These are phyloP conservation scores for Pterula multifida DNA, from an alignment of 1,284 basidiomycete genomes.

Conservation along the genomic window DNA sequence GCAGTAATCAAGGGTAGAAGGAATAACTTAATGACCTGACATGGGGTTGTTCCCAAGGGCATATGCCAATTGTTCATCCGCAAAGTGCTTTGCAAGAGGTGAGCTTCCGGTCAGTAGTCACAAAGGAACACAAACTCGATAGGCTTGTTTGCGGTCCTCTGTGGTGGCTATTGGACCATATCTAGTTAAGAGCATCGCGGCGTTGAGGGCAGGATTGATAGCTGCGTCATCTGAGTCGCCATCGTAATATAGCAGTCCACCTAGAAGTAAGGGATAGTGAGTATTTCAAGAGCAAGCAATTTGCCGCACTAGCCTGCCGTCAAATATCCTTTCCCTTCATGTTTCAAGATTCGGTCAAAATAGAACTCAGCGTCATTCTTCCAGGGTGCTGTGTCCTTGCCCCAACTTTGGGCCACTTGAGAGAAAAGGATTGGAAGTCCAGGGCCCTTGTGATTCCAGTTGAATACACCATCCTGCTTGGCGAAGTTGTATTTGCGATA, in stretches of 20 bases:
- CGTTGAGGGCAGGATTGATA: conserved; percentile 79
- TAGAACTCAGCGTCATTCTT: conserved; percentile 61
- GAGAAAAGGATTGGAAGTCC: conserved; percentile 67
- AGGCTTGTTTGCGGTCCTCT: conserved; percentile 42
- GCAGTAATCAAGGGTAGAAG: conserved; percentile 1
- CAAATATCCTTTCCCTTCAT: conserved; percentile 35
- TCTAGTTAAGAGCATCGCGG: conserved; percentile 69
- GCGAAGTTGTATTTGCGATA: conserved; percentile 50
- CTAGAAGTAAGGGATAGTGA: conserved; percentile 27
- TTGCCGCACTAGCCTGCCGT: conserved; percentile 37
- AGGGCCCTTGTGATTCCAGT: conserved; percentile 82
- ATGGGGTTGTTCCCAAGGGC: conserved; percentile 79
- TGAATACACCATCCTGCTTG: conserved; percentile 54
- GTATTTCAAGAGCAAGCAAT: background rate
- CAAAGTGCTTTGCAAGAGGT: conserved; percentile 40
- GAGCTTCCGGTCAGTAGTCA: conserved; percentile 5
- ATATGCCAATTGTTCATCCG: conserved; percentile 71
- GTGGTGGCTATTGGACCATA: conserved; percentile 68
- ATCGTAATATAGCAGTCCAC: conserved; percentile 68
- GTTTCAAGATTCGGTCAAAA: conserved; percentile 61
- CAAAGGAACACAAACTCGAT: conserved; percentile 33
- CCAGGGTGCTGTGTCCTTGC: conserved; percentile 54
- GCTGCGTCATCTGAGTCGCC: conserved; percentile 73
- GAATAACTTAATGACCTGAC: conserved; percentile 56
- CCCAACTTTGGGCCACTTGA: conserved; percentile 45